Base-by-base conservation (phyloP, 805 yeast genomes). In the Maudiozyma pseudohumilis region DNA sequence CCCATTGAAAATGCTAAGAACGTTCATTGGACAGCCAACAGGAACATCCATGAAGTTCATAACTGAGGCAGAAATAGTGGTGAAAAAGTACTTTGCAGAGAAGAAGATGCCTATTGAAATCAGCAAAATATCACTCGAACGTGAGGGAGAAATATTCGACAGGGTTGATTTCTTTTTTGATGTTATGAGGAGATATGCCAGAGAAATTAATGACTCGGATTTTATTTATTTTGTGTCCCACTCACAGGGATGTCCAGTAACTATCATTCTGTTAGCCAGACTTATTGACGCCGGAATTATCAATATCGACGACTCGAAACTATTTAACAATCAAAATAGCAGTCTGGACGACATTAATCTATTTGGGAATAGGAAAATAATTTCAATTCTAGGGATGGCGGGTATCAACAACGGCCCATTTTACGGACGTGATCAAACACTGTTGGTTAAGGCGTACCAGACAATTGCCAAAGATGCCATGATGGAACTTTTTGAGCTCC, bases 181-280 rank as follows among this genome's bases (percentile, higher is more conserved):
- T 23, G 72, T 85, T 31, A 65, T 89, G 57, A 65, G 68, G 46
- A 78, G 77, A 53, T 83, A 89, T 85, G 50, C 58, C 16, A 60
- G 64, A 26, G 68, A 66, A 39, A 48, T 68, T 2, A 63, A 64
- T 32, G 43, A 65, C n/a, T 89, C 96, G 0, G 97, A 89, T 58
- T 80, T 81, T 44, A 74, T 89, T n/a, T 86, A 80, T 53, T 73
- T 89, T 44, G 96, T 96, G 2, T 79, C 94, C 1, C 98, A 89
- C 60, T 88, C 96, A 0, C 98, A 89, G 59, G 98, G 98, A 0
- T 79, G 89, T 33, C 96, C 95, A 0, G 97, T 92, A 0, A 74
- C 95, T 0, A 76, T 86, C 1, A 77, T 85, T 23, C 57, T 89
- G 21, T 61, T 87, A n/a, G 80, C 95, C 0, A 70, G 71, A 46